phyloP scores from a whole-genome alignment of 352 stramenopile genomes.

The Plasmopara muralis region DNA sequence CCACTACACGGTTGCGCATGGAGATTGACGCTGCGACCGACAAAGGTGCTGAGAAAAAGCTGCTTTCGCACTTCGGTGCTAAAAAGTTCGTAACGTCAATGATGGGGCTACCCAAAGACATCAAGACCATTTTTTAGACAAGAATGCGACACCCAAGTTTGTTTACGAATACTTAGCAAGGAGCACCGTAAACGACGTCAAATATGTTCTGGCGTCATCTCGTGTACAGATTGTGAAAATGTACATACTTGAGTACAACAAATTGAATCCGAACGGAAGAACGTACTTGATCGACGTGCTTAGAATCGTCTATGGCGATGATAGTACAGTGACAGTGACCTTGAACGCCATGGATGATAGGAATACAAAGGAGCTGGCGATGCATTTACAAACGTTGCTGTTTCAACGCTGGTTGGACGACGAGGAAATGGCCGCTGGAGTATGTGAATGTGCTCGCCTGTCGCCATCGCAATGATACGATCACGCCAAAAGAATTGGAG shows the following conservation, averaged over 20 bases:
- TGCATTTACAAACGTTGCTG: not conserved
- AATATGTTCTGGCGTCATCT: not conserved
- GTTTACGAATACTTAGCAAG: not conserved
- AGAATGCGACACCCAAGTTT: not conserved
- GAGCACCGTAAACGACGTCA: not conserved
- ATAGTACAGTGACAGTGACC: not conserved
- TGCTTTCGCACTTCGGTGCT: not conserved
- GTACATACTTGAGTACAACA: not conserved
- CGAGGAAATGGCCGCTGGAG: not conserved
- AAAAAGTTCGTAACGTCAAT: not conserved
- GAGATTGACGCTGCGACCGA: not conserved
- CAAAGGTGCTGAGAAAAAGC: not conserved
- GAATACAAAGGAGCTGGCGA: not conserved
- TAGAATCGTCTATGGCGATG: not conserved
- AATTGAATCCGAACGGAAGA: not conserved
- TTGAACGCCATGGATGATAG: not conserved
- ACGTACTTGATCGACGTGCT: not conserved
- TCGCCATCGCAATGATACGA: too few relatives aligned
- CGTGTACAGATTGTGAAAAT: not conserved
- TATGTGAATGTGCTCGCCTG: too few relatives aligned
- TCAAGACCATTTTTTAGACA: too few relatives aligned
- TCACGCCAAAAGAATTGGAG: too few relatives aligned
- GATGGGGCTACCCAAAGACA: not conserved
- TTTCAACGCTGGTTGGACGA: not conserved
- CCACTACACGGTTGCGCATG: not conserved